Base-by-base conservation (phyloP, 164 flowering plant species). In the Kalanchoe fedtschenkoi region DNA sequence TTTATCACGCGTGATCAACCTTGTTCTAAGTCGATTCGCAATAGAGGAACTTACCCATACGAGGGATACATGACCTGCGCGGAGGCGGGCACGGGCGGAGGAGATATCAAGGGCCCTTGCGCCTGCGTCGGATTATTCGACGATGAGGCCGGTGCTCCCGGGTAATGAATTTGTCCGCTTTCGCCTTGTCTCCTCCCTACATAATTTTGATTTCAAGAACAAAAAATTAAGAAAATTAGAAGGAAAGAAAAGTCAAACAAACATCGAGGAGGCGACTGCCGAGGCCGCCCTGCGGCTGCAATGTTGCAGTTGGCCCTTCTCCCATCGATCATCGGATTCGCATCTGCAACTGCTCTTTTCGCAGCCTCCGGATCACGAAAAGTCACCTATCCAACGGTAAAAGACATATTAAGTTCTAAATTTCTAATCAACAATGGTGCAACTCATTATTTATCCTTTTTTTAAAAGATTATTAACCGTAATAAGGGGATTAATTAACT, bases 341-440 rank as follows among this genome's bases (percentile, higher is more conserved):
- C 83, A 53, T 88, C 83, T 16, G 61, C 65, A 58, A 96, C 88
- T 33, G 98, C 91, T 66, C 87, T 74, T 41, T 79, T 77, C 4
- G 98, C 97, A 0, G 98, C 82, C 55, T 88, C 97, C 1, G 98
- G 85, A 44, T 93, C 97, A 42, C 96, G 83, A 74, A 83, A 93
- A 1, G 98, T 93, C 21, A 93, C 96, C 96, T 89, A 63, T 46
- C 30, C 26, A 60, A 34, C n/a, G n/a, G n/a, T n/a, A 34, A 10
- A n/a, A 34, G 16, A 34, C 1, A 28, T 5, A 17, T 28, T 5
- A 26, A 7, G n/a, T 17, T 16, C 53, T 51, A 21, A 6, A 32
- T 8, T 17, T 2, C 6, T 39, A 15, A 39, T 39, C 43, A 8
- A 39, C 8, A 8, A 39, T 39, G 15, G 15, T 8, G 15, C 43